Base-by-base conservation (phyloP, 1,139 yeast genomes). In the Taiozyma onychis region DNA sequence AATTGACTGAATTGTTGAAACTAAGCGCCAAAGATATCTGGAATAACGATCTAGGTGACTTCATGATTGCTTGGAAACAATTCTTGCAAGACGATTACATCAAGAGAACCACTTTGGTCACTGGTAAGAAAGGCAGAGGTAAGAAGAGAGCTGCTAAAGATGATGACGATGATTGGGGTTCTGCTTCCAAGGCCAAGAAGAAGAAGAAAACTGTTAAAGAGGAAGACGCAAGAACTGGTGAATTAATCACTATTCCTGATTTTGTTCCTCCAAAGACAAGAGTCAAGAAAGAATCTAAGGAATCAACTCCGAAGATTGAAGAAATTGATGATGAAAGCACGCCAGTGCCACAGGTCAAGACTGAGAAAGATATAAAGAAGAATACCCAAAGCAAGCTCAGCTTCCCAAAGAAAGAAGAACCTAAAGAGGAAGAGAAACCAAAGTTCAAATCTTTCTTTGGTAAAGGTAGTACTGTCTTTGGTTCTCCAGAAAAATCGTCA, bases 21-120 rank as follows among this genome's bases (percentile, higher is more conserved):
- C 75, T 82, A 62, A 74, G 88, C 6, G 93, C 97, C 26, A 89
- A 88, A 65, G 97, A 90, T 67, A 73, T 93, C 54, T 93, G 99
- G 99, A 78, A 73, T 54, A 76, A 68, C 44, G 99, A 93, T 66
- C 74, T 93, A 60, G 96, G 89, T 53, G 83, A 70, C 1, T 93
- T 93, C 65, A 64, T 80, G 56, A 72, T 58, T 6, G 78, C 77
- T 13, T 93, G 95, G 85, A 77, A 83, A 1, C 72, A 75, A 49
- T 89, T 88, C 65, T 71, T 81, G 54, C 70, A 66, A 44, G 76
- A 73, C 18, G 90, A 85, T 59, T 75, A 73, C 45, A 46, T 51
- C 44, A 60, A 59, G 48, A 67, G 74, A 56, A 68, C 65, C 22
- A 68, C 69, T 47, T 58, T 66, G 16, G 53, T 61, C 11, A 56